Evolutionary conservation across 2,329 filamentous ascomycete species (phyloP), one percentile per base, ranked within the genome.

Genomic region (Onygena corvina): DNA sequence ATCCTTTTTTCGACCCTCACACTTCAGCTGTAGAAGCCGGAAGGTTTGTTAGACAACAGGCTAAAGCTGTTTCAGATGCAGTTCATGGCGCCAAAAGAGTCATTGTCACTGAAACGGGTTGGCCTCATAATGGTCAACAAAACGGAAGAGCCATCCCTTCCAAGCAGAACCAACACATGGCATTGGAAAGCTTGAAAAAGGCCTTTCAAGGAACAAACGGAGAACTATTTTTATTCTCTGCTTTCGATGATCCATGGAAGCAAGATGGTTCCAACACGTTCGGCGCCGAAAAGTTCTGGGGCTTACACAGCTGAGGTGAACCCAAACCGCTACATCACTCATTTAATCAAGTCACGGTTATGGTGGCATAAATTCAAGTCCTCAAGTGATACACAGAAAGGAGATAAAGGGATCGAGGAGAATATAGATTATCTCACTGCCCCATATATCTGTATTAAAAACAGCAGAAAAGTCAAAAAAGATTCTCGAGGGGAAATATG

Each of bases 191-290:
- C 20, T 76, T 94, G 59, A 77, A 76, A 63, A 59, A 61, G 31
- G 69, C 71, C 2, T 87, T 87, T 61, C 59, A 68, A 0, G 61
- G 63, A 2, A 55, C 57, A 27, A 48, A 55, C 45, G 56, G 53
- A 14, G 66, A 79, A 3, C 59, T 90, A 36, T 76, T 89, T 55
- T 69, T 93, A 18, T 90, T 92, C 67, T 84, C 82, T 23, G 81
- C 84, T 2, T 90, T 82, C 69, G 83, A 94, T 64, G 83, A 87
- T 53, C 59, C 73, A 46, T 94, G 87, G 86, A 94, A 93, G 73
- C 63, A 69, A 34, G 76, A 84, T 56, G 74, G 69, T 48, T 63
- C 70, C 2, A 71, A 65, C 18, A 83, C 83, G 1, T 85, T 82
- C 64, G 75, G 78, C 51, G 78, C 84, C 2, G 87, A 94, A 69